Evolutionary conservation across 305 asterid species (phyloP), one percentile per base, ranked within the genome.

Genomic region (Fraxinus ornus): DNA sequence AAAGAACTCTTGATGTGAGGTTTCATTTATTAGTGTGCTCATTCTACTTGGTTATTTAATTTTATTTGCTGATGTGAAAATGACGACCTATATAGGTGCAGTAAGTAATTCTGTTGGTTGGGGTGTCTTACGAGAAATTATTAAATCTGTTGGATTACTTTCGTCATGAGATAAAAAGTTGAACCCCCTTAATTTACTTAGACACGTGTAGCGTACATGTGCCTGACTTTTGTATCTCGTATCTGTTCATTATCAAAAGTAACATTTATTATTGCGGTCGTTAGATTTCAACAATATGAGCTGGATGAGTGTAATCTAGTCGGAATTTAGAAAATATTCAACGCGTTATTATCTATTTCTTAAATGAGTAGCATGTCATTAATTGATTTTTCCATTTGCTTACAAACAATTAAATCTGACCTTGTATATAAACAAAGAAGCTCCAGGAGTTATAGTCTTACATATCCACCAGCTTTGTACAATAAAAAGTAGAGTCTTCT

Each of bases 341-440:
- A 77, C 68, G 72, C 32, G 17, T 28, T 17, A 49, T 55, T 77
- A 77, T 49, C 36, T 47, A 36, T 21, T 17, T 77, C 68, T 49
- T 47, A 35, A 60, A 49, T 15, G 80, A 32, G 21, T 49, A 21
- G 80, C n/a, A 36, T 33, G 44, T 30, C 37, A 77, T 68, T 57
- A 9, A 57, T 39, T 55, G 13, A 17, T 57, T 78, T 55, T 78
- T 6, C 73, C 81, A 78, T 19, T 78, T 55, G 4, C 71, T 78
- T 57, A 57, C 81, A 36, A 22, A 33, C 44, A 78, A 78, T 78
- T 78, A 32, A 3, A 32, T 78, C 81, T 57, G 73, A 3, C 19
- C 19, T 22, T 77, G 32, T 55, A 32, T 77, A 4, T 6, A 64
- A 57, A 33, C 41, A 78, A 57, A 35, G 30, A 64, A 32, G 39